Conservation (phyloP, 306 rosid genomes). For the Vicia sativa region DNA sequence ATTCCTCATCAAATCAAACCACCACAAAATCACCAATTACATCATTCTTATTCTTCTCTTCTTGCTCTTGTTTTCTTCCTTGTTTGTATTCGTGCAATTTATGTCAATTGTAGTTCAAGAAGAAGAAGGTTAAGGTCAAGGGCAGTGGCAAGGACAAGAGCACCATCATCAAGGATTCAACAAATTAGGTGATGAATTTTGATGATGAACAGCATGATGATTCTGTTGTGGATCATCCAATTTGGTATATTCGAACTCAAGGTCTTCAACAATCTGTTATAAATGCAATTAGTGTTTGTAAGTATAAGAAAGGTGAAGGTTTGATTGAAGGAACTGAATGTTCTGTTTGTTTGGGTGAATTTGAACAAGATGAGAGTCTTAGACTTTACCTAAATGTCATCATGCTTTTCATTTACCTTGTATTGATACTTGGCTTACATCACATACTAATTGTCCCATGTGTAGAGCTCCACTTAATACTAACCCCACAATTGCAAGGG, state of each 20-base stretch:
- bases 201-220: conserved; percentile 59
- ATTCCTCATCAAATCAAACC: neutral
- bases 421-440: conserved; percentile 90
- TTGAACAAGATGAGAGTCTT: conserved; percentile 65
- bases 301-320: conserved; percentile 70
- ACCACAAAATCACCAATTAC: neutral
- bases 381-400: conserved; percentile 83
- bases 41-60: conserved; percentile 32
- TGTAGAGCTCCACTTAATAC: conserved; percentile 70
- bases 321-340: conserved; percentile 83
- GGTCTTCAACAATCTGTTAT: conserved; percentile 71
- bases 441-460: conserved; percentile 85
- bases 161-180: neutral
- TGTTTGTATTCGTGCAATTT: conserved; percentile 45
- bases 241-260: conserved; percentile 83
- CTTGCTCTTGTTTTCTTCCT: conserved; percentile 43
- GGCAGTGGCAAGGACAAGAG: neutral
- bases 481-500: neutral
- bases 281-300: conserved; percentile 58
- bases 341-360: conserved; percentile 80
- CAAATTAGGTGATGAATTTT: conserved; percentile 38
- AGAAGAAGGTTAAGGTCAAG: conserved; percentile 2
- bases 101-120: conserved; percentile 35
- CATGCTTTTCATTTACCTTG: conserved; percentile 90
- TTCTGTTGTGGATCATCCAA: conserved; percentile 65